A percentile compares a stretch with the other conserved stretches of the same genome.
phyloP scores from a whole-genome alignment of 352 stramenopile genomes.

The Globisporangium solare region DNA sequence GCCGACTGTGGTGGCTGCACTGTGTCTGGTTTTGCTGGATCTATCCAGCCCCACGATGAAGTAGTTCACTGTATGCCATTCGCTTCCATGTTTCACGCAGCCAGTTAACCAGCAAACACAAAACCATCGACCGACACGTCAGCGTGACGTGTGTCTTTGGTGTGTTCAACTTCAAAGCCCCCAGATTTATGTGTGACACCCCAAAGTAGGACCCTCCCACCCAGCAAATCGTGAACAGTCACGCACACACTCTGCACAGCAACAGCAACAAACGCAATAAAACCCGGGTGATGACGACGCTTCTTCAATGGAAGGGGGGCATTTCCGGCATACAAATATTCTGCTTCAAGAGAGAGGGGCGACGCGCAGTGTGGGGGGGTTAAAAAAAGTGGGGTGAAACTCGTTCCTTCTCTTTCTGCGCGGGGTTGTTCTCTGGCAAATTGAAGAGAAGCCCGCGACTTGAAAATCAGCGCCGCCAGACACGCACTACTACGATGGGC shows the following conservation, averaged over 20 bases:
- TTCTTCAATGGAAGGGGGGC: slow-evolving; percentile 3
- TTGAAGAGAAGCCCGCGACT: slow-evolving; percentile 11
- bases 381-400: neutral
- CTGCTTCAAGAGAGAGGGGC: slow-evolving; percentile 19
- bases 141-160: too few species aligned
- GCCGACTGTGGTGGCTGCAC: too few species aligned
- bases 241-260: slow-evolving; percentile 4
- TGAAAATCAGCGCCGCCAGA: slow-evolving; percentile 4
- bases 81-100: too few species aligned
- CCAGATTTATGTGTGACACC: slow-evolving; percentile 3
- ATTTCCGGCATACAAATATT: slow-evolving; percentile 22
- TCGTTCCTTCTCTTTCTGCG: slow-evolving; percentile 12
- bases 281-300: slow-evolving; percentile 17
- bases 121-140: too few species aligned
- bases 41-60: too few species aligned
- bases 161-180: too few species aligned
- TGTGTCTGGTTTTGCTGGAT: too few species aligned
- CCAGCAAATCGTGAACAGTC: slow-evolving; percentile 8
- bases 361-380: slow-evolving; percentile 23
- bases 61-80: too few species aligned
- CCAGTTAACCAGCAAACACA: too few species aligned
- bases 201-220: neutral
- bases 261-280: slow-evolving; percentile 12
- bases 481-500: slow-evolving; percentile 32
- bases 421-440: slow-evolving; percentile 12